Evolutionary conservation across 768 basidiomycete genomes (phyloP).

Genomic region (Suillus paluster): DNA sequence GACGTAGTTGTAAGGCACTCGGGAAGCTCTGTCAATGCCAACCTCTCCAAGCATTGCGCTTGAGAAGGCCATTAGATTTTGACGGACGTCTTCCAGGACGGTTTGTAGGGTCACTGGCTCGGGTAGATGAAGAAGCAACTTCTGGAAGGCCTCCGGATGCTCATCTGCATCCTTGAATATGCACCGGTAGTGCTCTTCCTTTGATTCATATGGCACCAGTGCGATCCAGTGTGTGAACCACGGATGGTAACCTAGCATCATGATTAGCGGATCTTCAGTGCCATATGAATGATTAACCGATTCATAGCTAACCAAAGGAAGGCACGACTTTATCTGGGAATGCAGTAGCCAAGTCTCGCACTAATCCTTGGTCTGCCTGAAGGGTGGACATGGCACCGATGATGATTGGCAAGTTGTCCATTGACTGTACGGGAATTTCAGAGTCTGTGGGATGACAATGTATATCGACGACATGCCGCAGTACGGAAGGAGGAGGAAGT

Average conservation of each 20-base stretch:
- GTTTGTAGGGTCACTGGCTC: conserved; percentile 66
- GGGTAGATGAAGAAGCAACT: conserved; percentile 69
- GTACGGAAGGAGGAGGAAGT: conserved; percentile 44
- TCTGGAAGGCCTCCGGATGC: conserved; percentile 50
- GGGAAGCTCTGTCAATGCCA: conserved; percentile 83
- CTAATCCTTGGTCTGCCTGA: conserved; percentile 69
- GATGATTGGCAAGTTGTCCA: conserved; percentile 62
- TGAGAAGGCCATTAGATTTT: conserved; percentile 63
- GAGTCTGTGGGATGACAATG: conserved; percentile 95
- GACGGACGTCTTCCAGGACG: conserved; percentile 63
- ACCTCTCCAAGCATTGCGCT: conserved; percentile 91
- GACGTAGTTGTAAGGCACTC: conserved; percentile 64
- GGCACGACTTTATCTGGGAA: conserved; percentile 77
- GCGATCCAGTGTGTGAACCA: conserved; percentile 90
- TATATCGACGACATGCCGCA: conserved; percentile 78
- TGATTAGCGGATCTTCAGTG: conserved; percentile 14
- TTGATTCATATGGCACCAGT: conserved; percentile 45
- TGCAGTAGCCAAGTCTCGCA: conserved; percentile 62
- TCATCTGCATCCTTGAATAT: conserved; percentile 58
- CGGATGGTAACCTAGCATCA: conserved; percentile 81
- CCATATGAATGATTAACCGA: conserved; percentile 13
- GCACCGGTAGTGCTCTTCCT: conserved; percentile 73
- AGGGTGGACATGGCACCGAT: conserved; percentile 85
- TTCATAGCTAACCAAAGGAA: conserved; percentile 74
- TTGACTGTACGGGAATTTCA: conserved; percentile 47